Evolutionary conservation across 2,329 filamentous ascomycete genomes (phyloP), one percentile per base, ranked within the genome.

Genomic region (Epichloe sp.): DNA sequence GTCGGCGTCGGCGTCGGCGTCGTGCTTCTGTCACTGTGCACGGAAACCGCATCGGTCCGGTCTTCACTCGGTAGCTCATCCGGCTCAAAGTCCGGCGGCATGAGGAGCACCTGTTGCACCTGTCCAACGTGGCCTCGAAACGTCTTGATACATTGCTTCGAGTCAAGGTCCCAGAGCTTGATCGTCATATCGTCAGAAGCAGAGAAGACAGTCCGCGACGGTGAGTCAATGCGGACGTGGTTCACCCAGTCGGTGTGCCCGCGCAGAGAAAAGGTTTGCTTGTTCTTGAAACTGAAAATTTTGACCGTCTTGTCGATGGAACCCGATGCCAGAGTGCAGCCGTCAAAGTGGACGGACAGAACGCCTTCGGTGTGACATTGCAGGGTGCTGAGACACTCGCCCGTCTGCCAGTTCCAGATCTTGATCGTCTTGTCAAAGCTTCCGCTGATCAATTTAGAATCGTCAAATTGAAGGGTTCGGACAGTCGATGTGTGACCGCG

Each of bases 221-320:
- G 71, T 0, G 83, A 77, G 65, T 98, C 89, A 38, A 98, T 80
- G 57, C 85, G 85, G 35, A 97, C 91, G n/a, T 87, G 84, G 68
- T 98, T 98, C 60, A 98, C 90, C 87, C 91, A 97, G 65, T 97
- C 90, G 0, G 76, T 80, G 64, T 98, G 93, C 8, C 90, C 91
- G 23, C 83, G 82, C 12, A 98, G 75, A 48, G 81, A 77, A 58
- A 85, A 95, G 0, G 84, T 86, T 49, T 86, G 83, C 64, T 88
- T 88, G 53, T 86, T 87, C 60, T 86, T 79, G 61, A 94, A 93
- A 65, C 95, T 91, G 79, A 91, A 96, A 44, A 98, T 83, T 64
- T 91, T 89, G 66, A 97, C 84, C 1, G 85, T 91, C 64, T 82
- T 83, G 67, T 98, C 93, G 56, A 90, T 84, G 1, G 89, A 95